These are phyloP conservation scores for Acanthochlamys bracteata DNA, from an alignment of 106 monocot species.

Conservation along the genomic window DNA sequence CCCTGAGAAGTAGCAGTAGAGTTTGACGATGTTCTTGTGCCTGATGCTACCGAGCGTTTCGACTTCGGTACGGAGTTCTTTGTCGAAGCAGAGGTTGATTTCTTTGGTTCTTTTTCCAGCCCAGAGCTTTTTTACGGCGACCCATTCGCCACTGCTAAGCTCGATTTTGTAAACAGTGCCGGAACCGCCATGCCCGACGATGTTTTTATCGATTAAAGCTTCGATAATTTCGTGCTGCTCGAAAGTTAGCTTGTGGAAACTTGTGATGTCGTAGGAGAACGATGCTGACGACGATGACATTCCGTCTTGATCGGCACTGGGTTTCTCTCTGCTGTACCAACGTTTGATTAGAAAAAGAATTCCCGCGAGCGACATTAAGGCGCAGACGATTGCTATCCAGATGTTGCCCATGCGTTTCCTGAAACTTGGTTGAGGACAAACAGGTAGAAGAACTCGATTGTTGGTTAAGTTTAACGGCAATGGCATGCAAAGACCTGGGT, in stretches of 20 bases:
- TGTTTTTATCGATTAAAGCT: slow-evolving; percentile 81
- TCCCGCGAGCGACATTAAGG: slow-evolving; percentile 20
- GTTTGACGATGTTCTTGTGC: slow-evolving; percentile 98
- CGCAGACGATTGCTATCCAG: slow-evolving; percentile 44
- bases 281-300: slow-evolving; percentile 31
- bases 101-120: slow-evolving; percentile 30
- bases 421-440: slow-evolving; percentile 41
- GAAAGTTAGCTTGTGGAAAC: slow-evolving; percentile 85
- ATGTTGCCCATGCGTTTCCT: slow-evolving; percentile 29
- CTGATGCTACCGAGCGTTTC: slow-evolving; percentile 88
- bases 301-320: slow-evolving; percentile 38
- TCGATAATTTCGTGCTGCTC: slow-evolving; percentile 90
- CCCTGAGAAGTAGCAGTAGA: slow-evolving; percentile 87
- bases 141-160: slow-evolving; percentile 63
- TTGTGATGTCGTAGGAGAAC: slow-evolving; percentile 73
- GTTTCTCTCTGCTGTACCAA: slow-evolving; percentile 20
- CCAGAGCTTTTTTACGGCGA: slow-evolving; percentile 90
- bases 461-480: slow-evolving; percentile 29
- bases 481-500: slow-evolving; percentile 57
- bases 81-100: slow-evolving; percentile 18
- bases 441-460: slow-evolving; percentile 32
- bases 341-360: slow-evolving; percentile 32
- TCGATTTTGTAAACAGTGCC: slow-evolving; percentile 94
- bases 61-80: slow-evolving; percentile 74
- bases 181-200: slow-evolving; percentile 85